A percentile compares a stretch with the other conserved stretches of the same genome.
Evolutionary conservation across 2,329 filamentous ascomycete species (phyloP).

Genomic region (Huntiella bhutanensis): DNA sequence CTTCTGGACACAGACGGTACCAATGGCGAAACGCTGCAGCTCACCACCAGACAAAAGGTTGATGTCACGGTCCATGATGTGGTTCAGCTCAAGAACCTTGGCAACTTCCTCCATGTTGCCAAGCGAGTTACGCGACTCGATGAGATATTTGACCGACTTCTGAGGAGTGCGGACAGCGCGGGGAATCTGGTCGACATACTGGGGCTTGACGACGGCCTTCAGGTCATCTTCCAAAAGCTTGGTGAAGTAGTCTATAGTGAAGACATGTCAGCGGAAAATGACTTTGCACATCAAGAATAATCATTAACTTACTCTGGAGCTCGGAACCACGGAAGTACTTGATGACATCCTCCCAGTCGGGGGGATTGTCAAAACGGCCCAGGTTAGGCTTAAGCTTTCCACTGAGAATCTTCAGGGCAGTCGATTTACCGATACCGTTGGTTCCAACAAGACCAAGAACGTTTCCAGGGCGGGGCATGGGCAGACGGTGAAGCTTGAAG

Average conservation of each 20-base stretch:
- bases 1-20: conserved; percentile 83
- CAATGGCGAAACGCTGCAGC: conserved; percentile 93
- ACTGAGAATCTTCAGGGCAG: conserved; percentile 95
- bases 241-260: conserved; percentile 66
- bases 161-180: conserved; percentile 69
- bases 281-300: too few species aligned
- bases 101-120: conserved; percentile 67
- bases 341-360: conserved; percentile 97
- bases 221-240: conserved; percentile 93
- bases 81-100: conserved; percentile 66
- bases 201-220: conserved; percentile 95
- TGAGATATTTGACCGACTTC: conserved; percentile 60
- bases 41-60: conserved; percentile 87
- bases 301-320: conserved; percentile 56
- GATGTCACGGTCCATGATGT: conserved; percentile 85
- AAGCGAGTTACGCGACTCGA: conserved; percentile 58
- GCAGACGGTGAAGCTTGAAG: conserved; percentile 95
- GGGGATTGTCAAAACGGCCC: conserved; percentile 85
- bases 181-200: conserved; percentile 97
- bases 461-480: conserved; percentile 87
- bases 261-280: conserved; percentile 1
- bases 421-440: conserved; percentile 99
- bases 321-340: conserved; percentile 97
- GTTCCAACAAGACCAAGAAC: conserved; percentile 93
- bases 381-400: conserved; percentile 98